Percentiles rank a stretch among this genome's conserved stretches.
Conservation (phyloP, 2,329 filamentous ascomycete genomes). For the Aspergillus novoparasiticus region DNA sequence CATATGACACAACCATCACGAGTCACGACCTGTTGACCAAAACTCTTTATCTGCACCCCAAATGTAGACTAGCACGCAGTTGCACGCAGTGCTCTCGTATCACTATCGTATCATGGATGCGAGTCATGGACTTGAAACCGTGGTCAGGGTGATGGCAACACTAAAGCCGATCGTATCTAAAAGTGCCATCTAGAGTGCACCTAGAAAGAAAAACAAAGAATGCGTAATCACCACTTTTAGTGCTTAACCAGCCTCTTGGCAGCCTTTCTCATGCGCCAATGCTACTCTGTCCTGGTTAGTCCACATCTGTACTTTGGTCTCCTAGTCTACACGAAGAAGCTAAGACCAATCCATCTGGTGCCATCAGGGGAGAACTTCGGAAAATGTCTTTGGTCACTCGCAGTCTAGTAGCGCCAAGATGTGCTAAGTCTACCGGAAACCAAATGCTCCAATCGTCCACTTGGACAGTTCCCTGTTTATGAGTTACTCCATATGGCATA, state of each 20-base stretch:
- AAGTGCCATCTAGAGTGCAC: neutral
- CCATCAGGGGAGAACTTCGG: conserved; percentile 1
- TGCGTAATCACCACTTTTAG: conserved; percentile 19
- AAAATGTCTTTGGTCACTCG: conserved; percentile 2
- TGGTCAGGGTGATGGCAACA: neutral
- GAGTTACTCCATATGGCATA: neutral
- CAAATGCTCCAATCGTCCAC: neutral
- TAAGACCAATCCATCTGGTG: neutral
- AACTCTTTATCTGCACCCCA: neutral
- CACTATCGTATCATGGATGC: neutral
- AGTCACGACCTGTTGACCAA: conserved; percentile 1
- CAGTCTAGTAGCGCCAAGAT: conserved; percentile 2
- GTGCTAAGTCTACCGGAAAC: neutral
- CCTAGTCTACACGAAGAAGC: neutral
- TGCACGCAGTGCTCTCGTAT: neutral
- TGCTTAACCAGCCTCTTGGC: conserved; percentile 18
- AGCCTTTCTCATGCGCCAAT: neutral
- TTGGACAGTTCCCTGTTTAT: neutral
- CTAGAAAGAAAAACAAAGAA: conserved; percentile 5
- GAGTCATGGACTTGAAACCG: neutral
- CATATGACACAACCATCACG: conserved; percentile 4
- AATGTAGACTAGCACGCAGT: neutral
- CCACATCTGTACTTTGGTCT: neutral
- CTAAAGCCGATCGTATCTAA: neutral
- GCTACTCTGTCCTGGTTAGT: neutral